phyloP scores from a whole-genome alignment of 2,329 filamentous ascomycete species.

The Beauveria sp. region DNA sequence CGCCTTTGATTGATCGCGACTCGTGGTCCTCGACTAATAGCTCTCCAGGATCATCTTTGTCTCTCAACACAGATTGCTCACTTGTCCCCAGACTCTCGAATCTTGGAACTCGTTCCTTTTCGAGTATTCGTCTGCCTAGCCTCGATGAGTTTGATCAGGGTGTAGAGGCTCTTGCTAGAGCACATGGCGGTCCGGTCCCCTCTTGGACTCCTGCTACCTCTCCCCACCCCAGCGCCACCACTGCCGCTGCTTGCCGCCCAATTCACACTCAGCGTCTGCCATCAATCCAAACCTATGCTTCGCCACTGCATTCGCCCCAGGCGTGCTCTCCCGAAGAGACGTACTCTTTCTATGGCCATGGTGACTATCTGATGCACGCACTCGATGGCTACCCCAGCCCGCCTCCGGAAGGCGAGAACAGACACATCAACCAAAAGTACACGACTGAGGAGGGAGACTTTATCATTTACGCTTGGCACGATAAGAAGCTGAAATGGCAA shows the following conservation, averaged over 20 bases:
- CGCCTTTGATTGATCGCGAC: not conserved
- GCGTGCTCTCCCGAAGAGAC: constrained; percentile 13
- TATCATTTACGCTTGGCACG: constrained; percentile 37
- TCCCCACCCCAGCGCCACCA: constrained; percentile 17
- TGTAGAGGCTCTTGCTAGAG: constrained; percentile 28
- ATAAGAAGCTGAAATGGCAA: constrained; percentile 36
- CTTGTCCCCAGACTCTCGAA: constrained; percentile 19
- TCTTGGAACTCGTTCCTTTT: constrained; percentile 14
- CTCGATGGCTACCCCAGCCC: constrained; percentile 28
- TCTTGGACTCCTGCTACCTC: constrained; percentile 21
- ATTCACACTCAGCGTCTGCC: constrained; percentile 20
- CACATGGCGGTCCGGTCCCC: constrained; percentile 21
- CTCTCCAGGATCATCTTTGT: constrained; percentile 17
- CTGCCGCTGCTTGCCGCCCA: constrained; percentile 17
- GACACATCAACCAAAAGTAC: constrained; percentile 37
- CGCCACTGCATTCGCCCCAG: not conserved
- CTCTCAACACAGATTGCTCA: constrained; percentile 18
- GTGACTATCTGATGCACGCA: constrained; percentile 19
- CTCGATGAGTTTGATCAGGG: constrained; percentile 31
- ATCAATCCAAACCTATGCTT: constrained; percentile 16
- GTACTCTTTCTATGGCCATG: constrained; percentile 18
- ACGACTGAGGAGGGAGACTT: constrained; percentile 36
- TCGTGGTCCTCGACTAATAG: not conserved
- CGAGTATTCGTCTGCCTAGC: constrained; percentile 25
- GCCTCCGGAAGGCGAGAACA: constrained; percentile 28